Evolutionary conservation across 352 stramenopile genomes (phyloP), one percentile per base, ranked within the genome.

Genomic region (Globisporangium abappressorium): DNA sequence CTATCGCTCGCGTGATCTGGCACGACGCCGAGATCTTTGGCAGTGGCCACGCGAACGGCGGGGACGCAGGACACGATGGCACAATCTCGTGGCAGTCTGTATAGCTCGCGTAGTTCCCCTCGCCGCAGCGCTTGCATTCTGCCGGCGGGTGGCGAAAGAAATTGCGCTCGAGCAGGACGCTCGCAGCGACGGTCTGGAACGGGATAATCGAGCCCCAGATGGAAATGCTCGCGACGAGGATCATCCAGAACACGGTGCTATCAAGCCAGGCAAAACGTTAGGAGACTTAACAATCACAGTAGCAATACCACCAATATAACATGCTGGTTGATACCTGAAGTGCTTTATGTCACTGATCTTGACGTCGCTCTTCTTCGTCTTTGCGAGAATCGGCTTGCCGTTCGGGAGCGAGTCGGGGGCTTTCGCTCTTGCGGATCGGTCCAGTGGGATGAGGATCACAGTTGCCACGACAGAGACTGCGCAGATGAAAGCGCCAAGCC

Each of bases 151-250:
- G 41, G 3, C 70, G 70, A 47, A 84, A 84, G 43, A 75, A 94
- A 66, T 94, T 81, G 33, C 87, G 73, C 61, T 97, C 87, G 53
- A 95, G 73, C 18, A 97, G 59, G 34, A 97, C 72, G 26, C 80
- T 89, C 18, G 73, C 79, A 3, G 88, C 82, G 3, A 97, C 84
- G 56, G 83, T 93, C 64, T 97, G 96, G 54, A 96, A 96, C 7
- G 90, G 89, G 18, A 96, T 70, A 30, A 96, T 80, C 28, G 78
- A 88, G 20, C 85, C 89, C 70, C 96, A 97, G 7, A 94, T 74
- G 0, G 89, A 76, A 4, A 96, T 53, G 69, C 85, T 94, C 20
- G 73, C 79, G 0, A 91, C 38, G 3, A 77, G 71, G 4, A 97
- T 74, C n/a, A 94, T 70, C 85, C 85, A 96, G 56, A 92, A 96